Percentiles rank a stretch among this genome's conserved stretches.
phyloP scores from a whole-genome alignment of 768 basidiomycete genomes.

The Termitomyces bulborhizus region DNA sequence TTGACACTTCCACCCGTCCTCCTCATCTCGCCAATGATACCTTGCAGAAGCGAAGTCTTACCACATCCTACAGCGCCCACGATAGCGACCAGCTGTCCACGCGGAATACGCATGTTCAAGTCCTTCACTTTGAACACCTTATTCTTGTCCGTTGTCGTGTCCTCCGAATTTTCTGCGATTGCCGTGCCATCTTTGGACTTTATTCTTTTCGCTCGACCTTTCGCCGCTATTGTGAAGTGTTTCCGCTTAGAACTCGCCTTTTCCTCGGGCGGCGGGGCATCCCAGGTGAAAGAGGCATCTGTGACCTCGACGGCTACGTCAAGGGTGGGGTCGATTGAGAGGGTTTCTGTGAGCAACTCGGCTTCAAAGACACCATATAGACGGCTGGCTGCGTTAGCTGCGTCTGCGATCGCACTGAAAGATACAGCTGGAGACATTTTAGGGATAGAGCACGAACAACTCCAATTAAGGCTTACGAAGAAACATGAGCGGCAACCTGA shows the following conservation, averaged over 20 bases:
- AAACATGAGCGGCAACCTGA: conserved; percentile 79
- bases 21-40: conserved; percentile 80
- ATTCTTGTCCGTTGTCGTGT: conserved; percentile 27
- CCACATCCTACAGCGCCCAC: conserved; percentile 78
- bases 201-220: conserved; percentile 14
- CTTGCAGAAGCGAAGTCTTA: conserved; percentile 67
- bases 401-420: conserved; percentile 79
- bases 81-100: conserved; percentile 76
- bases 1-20: conserved; percentile 55
- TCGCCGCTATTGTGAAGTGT: conserved; percentile 2
- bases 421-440: conserved; percentile 43
- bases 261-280: conserved; percentile 53
- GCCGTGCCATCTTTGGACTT: conserved; percentile 25
- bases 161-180: conserved; percentile 12
- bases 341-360: conserved; percentile 60
- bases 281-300: conserved; percentile 82
- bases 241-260: conserved; percentile 26
- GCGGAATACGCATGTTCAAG: conserved; percentile 62
- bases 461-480: conserved; percentile 33
- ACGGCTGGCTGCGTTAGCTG: conserved; percentile 71
- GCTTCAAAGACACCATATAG: conserved; percentile 80
- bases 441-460: conserved; percentile 1
- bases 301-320: conserved; percentile 63
- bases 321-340: conserved; percentile 45
- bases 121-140: conserved; percentile 58